Conservation (phyloP, 768 basidiomycete species). For the Grammothele lineata region DNA sequence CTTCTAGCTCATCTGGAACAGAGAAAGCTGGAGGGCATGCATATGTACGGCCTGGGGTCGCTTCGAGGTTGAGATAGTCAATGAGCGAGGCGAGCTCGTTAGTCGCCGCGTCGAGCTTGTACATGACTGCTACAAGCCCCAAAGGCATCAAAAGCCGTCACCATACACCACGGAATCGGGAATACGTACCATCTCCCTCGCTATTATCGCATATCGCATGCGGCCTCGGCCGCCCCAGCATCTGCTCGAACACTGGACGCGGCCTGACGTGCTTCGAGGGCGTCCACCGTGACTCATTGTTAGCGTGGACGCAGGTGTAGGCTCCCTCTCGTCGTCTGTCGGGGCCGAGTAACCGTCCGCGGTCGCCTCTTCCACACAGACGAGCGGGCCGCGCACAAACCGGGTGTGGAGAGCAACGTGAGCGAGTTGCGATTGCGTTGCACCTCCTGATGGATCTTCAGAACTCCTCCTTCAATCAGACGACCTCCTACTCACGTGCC, state of each 20-base stretch:
- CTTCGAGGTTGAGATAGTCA: slow-evolving; percentile 73
- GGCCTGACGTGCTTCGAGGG: slow-evolving; percentile 40
- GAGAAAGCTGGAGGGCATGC: slow-evolving; percentile 24
- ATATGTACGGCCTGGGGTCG: slow-evolving; percentile 56
- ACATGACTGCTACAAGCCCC: too few relatives aligned
- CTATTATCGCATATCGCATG: slow-evolving; percentile 45
- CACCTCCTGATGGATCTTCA: too few relatives aligned
- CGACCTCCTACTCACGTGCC: slow-evolving; percentile 39
- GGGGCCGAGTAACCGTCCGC: slow-evolving; percentile 41
- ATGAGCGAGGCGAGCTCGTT: slow-evolving; percentile 76
- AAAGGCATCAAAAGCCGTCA: too few relatives aligned
- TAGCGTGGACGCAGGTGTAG: slow-evolving; percentile 11
- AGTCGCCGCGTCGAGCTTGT: slow-evolving; percentile 74
- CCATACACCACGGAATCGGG: too few relatives aligned
- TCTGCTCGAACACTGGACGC: slow-evolving; percentile 64
- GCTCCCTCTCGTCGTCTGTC: slow-evolving; percentile 2
- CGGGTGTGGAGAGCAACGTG: slow-evolving; percentile 7
- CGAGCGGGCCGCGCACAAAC: slow-evolving; percentile 18
- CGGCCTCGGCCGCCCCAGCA: slow-evolving; percentile 45
- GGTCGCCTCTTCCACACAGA: slow-evolving; percentile 51
- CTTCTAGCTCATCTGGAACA: slow-evolving; percentile 21
- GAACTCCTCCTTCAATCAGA: slow-evolving; percentile 54
- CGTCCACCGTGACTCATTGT: slow-evolving; percentile 25
- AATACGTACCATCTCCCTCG: slow-evolving; percentile 46
- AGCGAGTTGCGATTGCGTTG: slow-evolving; percentile 8